Evolutionary conservation across 305 asterid species (phyloP).

Genomic region (Fraxinus platypoda): DNA sequence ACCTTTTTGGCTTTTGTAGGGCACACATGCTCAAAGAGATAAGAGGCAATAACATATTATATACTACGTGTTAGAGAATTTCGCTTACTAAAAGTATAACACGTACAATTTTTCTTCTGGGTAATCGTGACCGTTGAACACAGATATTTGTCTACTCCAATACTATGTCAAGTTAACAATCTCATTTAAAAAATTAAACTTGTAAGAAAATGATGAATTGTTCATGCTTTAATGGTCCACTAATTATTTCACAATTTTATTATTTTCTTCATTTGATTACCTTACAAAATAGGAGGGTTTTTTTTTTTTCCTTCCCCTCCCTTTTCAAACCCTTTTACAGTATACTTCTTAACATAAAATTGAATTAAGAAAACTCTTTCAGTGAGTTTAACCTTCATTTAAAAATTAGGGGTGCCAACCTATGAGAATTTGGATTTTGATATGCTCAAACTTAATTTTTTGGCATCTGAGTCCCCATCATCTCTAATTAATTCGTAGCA

Average conservation of each 20-base stretch:
- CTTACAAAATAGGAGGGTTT: neutral
- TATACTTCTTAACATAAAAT: neutral
- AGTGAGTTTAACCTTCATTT: neutral
- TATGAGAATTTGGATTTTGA: neutral
- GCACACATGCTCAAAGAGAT: slow-evolving; percentile 12
- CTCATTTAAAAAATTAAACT: too few species aligned
- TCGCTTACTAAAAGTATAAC: neutral
- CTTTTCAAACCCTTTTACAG: neutral
- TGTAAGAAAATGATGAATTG: neutral
- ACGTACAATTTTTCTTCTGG: neutral
- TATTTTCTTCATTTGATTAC: neutral
- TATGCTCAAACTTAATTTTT: neutral
- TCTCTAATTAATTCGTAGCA: neutral
- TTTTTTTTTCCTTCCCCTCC: too few species aligned
- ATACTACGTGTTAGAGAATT: neutral
- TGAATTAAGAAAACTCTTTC: neutral
- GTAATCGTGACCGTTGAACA: neutral
- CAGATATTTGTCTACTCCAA: neutral
- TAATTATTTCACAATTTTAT: neutral
- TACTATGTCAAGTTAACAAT: neutral
- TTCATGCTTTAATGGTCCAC: neutral
- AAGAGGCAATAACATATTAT: neutral
- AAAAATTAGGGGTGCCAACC: neutral
- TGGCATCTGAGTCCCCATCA: neutral
- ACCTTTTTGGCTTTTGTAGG: slow-evolving; percentile 57